phyloP scores from a whole-genome alignment of 441 rosid species.

The Adansonia gregorii region DNA sequence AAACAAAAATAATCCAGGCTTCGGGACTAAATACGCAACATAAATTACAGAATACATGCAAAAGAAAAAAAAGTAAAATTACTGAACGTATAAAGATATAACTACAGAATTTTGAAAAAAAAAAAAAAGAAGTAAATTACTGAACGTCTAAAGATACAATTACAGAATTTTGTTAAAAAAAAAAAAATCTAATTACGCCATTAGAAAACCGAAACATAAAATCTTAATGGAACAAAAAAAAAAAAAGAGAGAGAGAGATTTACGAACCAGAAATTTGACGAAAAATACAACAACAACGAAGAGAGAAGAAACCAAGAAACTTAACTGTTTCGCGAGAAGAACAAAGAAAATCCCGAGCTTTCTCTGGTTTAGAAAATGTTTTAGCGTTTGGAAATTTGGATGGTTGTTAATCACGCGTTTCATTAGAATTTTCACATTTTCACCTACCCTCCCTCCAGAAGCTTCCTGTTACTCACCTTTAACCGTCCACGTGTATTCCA shows the following conservation, averaged over 20 bases:
- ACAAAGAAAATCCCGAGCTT: neutral
- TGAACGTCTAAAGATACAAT: neutral
- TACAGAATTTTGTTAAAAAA: neutral
- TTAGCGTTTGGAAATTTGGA: neutral
- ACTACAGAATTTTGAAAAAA: neutral
- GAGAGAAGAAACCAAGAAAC: neutral
- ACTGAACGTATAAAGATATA: neutral
- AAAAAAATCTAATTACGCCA: neutral
- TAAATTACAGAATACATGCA: neutral
- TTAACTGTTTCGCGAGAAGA: neutral
- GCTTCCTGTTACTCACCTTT: conserved; percentile 14
- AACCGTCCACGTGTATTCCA: conserved; percentile 21
- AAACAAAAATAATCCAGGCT: neutral
- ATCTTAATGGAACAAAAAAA: conserved; percentile 4
- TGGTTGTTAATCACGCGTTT: neutral
- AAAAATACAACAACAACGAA: neutral
- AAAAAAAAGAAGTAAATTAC: neutral
- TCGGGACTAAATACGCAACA: neutral
- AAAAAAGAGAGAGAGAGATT: neutral
- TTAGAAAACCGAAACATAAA: neutral
- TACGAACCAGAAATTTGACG: neutral
- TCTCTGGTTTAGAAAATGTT: neutral
- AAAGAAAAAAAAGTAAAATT: neutral
- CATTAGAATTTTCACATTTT: neutral
- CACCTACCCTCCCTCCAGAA: conserved; percentile 23